These are phyloP conservation scores for Emericellopsis cladophorae DNA, from an alignment of 2,329 filamentous ascomycete species.

Conservation along the genomic window DNA sequence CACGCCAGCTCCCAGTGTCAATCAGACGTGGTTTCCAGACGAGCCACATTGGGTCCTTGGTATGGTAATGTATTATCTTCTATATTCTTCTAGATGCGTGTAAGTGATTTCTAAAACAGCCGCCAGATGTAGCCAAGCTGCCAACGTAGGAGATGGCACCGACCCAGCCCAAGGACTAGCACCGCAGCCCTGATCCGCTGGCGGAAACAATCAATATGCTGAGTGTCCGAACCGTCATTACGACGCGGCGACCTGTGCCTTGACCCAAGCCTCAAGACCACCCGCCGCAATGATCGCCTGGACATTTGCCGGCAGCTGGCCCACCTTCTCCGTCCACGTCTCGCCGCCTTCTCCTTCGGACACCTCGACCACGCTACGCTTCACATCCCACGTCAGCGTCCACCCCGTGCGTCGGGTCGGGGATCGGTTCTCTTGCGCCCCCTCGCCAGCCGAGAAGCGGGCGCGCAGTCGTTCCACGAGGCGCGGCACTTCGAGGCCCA, in stretches of 20 bases:
- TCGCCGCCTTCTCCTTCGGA: slow-evolving; percentile 54
- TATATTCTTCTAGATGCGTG: too few relatives aligned
- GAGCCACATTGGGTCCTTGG: too few relatives aligned
- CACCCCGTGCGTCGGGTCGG: slow-evolving; percentile 68
- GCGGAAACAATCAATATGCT: background rate
- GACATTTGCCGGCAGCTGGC: slow-evolving; percentile 72
- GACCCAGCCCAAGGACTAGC: background rate
- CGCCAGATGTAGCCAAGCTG: too few relatives aligned
- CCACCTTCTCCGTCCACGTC: slow-evolving; percentile 69
- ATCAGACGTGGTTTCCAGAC: too few relatives aligned
- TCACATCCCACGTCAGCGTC: slow-evolving; percentile 73
- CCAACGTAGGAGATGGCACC: too few relatives aligned
- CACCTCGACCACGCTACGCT: slow-evolving; percentile 56
- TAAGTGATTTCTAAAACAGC: too few relatives aligned
- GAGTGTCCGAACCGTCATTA: background rate
- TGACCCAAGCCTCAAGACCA: slow-evolving; percentile 5
- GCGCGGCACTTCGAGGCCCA: slow-evolving; percentile 56
- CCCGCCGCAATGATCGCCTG: slow-evolving; percentile 66
- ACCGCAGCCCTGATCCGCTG: background rate
- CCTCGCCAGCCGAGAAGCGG: slow-evolving; percentile 30
- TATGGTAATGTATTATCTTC: too few relatives aligned
- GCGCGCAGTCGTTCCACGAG: slow-evolving; percentile 54
- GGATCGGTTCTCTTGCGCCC: slow-evolving; percentile 27
- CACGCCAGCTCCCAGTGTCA: too few relatives aligned
- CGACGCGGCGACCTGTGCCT: slow-evolving; percentile 2